phyloP scores from a whole-genome alignment of 805 yeast species.

The Candida arabinofermentans region DNA sequence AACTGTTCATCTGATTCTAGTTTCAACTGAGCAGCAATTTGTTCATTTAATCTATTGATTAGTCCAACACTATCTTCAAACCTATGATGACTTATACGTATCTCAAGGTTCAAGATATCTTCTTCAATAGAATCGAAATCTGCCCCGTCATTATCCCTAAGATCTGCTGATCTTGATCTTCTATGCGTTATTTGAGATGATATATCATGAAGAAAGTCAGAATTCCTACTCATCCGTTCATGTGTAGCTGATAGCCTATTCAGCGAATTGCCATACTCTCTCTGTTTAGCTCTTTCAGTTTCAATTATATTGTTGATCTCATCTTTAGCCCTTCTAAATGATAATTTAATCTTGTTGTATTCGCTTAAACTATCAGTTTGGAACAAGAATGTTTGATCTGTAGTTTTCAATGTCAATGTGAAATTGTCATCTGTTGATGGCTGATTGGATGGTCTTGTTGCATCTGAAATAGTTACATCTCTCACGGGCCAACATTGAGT shows the following conservation, averaged over 20 bases:
- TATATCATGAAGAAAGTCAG: conserved; percentile 50
- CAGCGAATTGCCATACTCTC: conserved; percentile 41
- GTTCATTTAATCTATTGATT: conserved; percentile 21
- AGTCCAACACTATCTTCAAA: conserved; percentile 40
- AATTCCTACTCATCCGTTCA: conserved; percentile 24
- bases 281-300: conserved; percentile 42
- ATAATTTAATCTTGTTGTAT: conserved; percentile 47
- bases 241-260: conserved; percentile 33
- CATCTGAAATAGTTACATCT: conserved; percentile 48
- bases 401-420: conserved; percentile 16
- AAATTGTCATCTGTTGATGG: conserved; percentile 11
- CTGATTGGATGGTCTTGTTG: conserved; percentile 13
- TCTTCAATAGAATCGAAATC: conserved; percentile 38
- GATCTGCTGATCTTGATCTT: conserved; percentile 49
- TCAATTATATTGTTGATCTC: conserved; percentile 55
- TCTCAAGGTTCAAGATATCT: conserved; percentile 45
- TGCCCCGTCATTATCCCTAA: conserved; percentile 19
- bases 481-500: conserved; percentile 75
- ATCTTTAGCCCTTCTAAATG: conserved; percentile 57
- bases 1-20: conserved; percentile 17
- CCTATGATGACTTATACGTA: conserved; percentile 44
- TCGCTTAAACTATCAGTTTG: conserved; percentile 61
- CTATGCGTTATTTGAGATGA: conserved; percentile 56
- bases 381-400: conserved; percentile 42
- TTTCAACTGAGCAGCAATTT: conserved; percentile 13